Evolutionary conservation across 148 eudicot species (phyloP), one percentile per base, ranked within the genome.

Genomic region (Hydrangea macrophylla): DNA sequence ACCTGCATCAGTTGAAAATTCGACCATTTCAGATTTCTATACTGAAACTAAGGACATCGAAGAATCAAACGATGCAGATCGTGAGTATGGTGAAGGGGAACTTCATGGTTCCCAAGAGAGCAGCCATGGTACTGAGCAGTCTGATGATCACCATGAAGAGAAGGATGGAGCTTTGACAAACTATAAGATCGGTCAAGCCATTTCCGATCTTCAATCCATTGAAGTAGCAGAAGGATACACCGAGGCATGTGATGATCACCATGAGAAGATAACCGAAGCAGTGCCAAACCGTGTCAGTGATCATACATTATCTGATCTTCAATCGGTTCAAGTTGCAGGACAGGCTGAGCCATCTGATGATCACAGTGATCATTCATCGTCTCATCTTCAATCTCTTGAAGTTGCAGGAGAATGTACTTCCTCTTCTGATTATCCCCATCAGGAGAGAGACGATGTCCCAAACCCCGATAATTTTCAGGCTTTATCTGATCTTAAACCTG

Each of bases 11-110:
- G 44, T 70, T 67, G 82, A 77, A 44, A 53, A 67, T 24, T 40
- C 80, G 36, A 69, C 78, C n/a, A 31, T 65, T 50, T 81, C 73
- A 50, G 75, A 70, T 45, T 15, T 40, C 11, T 50, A 60, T 71
- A 28, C 40, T 63, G 53, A 33, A 68, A 66, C 75, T 33, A 62
- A 59, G 54, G 71, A 55, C 59, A 57, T 72, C 58, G 22, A 60
- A 35, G 78, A 74, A 58, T 33, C 15, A 24, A 42, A 24, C 32
- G 53, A 39, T 65, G 71, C 69, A 73, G 72, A 68, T 65, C 68
- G 44, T 36, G 56, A 58, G 58, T 55, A 11, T 59, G 40, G 58
- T 55, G 56, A 64, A 32, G 79, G 26, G 51, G 71, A 63, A 61
- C n/a, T 45, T 45, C 32, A 60, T 31, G 69, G 11, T 60, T 42